Evolutionary conservation across 495 filamentous ascomycete species (phyloP).

Genomic region (Barbatosphaeria neglecta): DNA sequence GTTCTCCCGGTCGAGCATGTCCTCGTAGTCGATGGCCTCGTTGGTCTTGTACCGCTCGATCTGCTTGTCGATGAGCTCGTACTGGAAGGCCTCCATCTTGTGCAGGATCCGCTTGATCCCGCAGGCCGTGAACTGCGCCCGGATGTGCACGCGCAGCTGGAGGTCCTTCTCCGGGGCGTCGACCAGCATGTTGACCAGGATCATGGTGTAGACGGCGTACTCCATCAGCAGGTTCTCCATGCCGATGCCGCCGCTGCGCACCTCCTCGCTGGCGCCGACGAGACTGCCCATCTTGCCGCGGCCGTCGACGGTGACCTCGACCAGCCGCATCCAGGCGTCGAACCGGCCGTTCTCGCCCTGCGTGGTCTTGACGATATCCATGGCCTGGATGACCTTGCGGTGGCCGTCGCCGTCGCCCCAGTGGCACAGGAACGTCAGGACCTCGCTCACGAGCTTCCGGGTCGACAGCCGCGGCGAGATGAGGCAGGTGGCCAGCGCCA

Average conservation of each 20-base stretch:
- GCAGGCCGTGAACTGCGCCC: slow-evolving; percentile 91
- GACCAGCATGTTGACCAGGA: slow-evolving; percentile 93
- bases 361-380: slow-evolving; percentile 83
- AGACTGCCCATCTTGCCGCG: slow-evolving; percentile 97
- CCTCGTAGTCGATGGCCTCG: slow-evolving; percentile 96
- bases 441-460: slow-evolving; percentile 89
- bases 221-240: slow-evolving; percentile 99
- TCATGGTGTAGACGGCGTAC: slow-evolving; percentile 90
- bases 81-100: slow-evolving; percentile 98
- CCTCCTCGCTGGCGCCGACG: slow-evolving; percentile 92
- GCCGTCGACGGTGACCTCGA: slow-evolving; percentile 94
- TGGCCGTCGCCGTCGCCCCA: slow-evolving; percentile 92
- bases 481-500: slow-evolving; percentile 76
- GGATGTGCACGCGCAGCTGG: slow-evolving; percentile 83
- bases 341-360: slow-evolving; percentile 92
- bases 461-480: slow-evolving; percentile 85
- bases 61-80: slow-evolving; percentile 97
- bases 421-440: slow-evolving; percentile 92
- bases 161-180: slow-evolving; percentile 83
- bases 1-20: slow-evolving; percentile 83
- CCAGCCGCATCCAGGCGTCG: slow-evolving; percentile 97
- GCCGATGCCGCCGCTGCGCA: slow-evolving; percentile 91
- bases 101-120: slow-evolving; percentile 87
- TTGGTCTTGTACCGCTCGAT: slow-evolving; percentile 87
- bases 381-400: slow-evolving; percentile 80